Base-by-base conservation (phyloP, 148 eudicot genomes). In the Camellia granthamiana region DNA sequence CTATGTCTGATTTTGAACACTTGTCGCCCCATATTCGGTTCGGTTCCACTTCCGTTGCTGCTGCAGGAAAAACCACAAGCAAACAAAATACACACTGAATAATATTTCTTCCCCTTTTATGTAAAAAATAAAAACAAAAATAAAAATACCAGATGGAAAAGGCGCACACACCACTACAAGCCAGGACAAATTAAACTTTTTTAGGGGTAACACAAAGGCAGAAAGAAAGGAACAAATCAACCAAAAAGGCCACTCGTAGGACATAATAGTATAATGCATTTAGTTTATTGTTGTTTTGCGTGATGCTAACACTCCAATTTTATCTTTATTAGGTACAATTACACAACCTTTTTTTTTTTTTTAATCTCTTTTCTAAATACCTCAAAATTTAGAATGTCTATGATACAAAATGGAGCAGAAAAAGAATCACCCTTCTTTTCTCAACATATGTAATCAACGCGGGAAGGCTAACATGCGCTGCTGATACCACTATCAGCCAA, bases 21-120 rank as follows among this genome's bases (percentile, higher is more conserved):
- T 76, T 84, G 65, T 90, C 94, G 56, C 88, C 92, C 93, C 91
- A 89, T 69, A 89, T 85, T 60, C 97, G 76, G 80, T 76, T 77
- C 4, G 93, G 93, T 63, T 91, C 83, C 74, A 87, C 88, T 69
- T 66, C 65, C 10, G 54, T 79, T 46, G 87, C 88, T 89, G 82
- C 79, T 21, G 14, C 79, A 38, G 38, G 38, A 62, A 42, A 30
- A 66, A 38, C 44, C 30, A 16, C 61, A 66, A 7, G 38, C 5
- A 66, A 52, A 77, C 65, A 78, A 78, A 78, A 67, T 67, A 16
- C 63, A 23, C 38, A 30, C 38, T 30, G 38, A 30, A 30, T 30
- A 30, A 30, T 30, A 30, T 30, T 30, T 30, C 38, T 30, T 30
- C 38, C 38, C 38, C 38, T 30, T 30, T 30, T 30, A 30, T 30